A percentile compares a stretch with the other conserved stretches of the same genome.
These are phyloP conservation scores for Aeschynomene evenia DNA, from an alignment of 306 rosid genomes.

Conservation along the genomic window DNA sequence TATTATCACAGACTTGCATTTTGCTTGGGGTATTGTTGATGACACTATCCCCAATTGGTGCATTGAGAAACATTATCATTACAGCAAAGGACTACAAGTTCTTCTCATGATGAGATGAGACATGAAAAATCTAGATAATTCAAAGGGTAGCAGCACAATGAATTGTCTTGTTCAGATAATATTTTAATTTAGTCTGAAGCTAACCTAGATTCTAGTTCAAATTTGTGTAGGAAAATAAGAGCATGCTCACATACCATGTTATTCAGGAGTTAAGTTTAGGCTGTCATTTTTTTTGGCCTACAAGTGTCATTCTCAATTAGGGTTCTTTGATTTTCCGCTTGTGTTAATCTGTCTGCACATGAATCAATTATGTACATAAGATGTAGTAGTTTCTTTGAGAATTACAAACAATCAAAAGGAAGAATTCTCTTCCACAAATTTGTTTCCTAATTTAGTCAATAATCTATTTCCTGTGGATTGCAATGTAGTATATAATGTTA, in stretches of 20 bases:
- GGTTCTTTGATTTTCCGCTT: neutral
- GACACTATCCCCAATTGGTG: conserved; percentile 76
- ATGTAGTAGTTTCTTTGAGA: neutral
- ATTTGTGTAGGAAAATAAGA: neutral
- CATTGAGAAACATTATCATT: conserved; percentile 57
- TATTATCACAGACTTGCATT: conserved; percentile 54
- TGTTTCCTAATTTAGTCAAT: too few species aligned
- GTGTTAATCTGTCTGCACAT: neutral
- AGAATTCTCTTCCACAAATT: neutral
- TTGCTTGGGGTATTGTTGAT: conserved; percentile 59
- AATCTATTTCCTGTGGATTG: too few species aligned
- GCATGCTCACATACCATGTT: neutral
- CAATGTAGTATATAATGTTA: too few species aligned
- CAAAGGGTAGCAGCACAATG: neutral
- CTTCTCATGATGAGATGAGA: conserved; percentile 70
- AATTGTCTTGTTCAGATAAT: neutral
- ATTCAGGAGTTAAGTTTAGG: neutral
- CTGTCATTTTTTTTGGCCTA: neutral
- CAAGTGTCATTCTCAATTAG: neutral
- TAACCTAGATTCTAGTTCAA: conserved; percentile 11
- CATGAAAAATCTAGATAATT: neutral
- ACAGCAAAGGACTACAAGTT: conserved; percentile 52
- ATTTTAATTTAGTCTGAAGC: neutral
- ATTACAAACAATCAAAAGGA: neutral
- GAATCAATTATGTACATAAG: neutral